Conservation (phyloP, 495 filamentous ascomycete genomes). For the Aspergillus saccharolyticus region DNA sequence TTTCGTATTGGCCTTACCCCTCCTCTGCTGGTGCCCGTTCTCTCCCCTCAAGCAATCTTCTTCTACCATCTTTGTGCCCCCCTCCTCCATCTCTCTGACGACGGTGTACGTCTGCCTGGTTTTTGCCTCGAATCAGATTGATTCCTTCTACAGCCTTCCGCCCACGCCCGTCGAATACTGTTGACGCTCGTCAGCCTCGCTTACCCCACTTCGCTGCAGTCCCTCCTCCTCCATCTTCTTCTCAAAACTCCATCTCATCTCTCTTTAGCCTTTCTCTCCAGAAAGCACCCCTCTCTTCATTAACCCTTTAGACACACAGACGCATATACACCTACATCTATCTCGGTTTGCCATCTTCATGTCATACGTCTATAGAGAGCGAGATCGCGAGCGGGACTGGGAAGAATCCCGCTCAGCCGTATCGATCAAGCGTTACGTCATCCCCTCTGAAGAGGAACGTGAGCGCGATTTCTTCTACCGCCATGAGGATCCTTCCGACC, state of each 20-base stretch:
- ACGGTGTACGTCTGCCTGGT: not conserved
- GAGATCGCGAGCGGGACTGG: slow-evolving; percentile 42
- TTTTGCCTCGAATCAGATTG: not conserved
- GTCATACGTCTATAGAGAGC: slow-evolving; percentile 44
- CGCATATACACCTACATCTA: not conserved
- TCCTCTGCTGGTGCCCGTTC: not conserved
- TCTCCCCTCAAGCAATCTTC: not conserved
- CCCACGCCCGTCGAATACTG: not conserved
- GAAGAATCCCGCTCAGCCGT: slow-evolving; percentile 38
- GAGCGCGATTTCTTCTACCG: slow-evolving; percentile 36
- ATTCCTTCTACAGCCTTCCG: not conserved
- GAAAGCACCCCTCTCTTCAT: not conserved
- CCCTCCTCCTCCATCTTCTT: slow-evolving; percentile 2
- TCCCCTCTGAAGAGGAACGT: slow-evolving; percentile 40
- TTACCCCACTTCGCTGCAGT: slow-evolving; percentile 4
- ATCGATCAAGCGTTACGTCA: slow-evolving; percentile 48
- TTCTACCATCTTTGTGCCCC: not conserved
- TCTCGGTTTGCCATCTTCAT: slow-evolving; percentile 23
- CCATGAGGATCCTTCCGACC: slow-evolving; percentile 39
- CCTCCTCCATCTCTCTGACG: not conserved
- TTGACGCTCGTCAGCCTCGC: slow-evolving; percentile 3
- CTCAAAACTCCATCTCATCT: not conserved
- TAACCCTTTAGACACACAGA: no score
- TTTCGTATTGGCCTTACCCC: not conserved
- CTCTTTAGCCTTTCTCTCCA: not conserved